Base-by-base conservation (phyloP, 345 rosid species). In the Lagerstroemia speciosa region DNA sequence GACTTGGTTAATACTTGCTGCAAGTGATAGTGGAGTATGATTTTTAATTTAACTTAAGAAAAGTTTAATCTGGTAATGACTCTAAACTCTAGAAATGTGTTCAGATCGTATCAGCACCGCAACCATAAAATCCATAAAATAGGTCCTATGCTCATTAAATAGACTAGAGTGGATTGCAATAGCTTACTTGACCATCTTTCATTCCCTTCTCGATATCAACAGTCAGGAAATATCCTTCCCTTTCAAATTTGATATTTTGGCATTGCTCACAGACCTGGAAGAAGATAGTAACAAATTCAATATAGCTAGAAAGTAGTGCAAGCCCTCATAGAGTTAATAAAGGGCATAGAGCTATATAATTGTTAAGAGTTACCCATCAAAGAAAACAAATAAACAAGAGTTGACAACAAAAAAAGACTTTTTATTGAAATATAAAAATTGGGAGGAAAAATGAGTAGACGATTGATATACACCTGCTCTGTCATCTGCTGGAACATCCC, bases 401-500 rank as follows among this genome's bases (percentile, higher is more conserved):
- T 19, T 41, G 33, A 3, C 17, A 36, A 38, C 2, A 36, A 1
- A 40, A 32, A 65, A 38, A 36, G 34, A 52, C 9, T 26, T 69
- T 20, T 37, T 6, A 34, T 61, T 38, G 14, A 19, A 37, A 36
- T 38, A 57, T 55, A 12, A 63, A 53, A 62, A 24, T 55, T 6
- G 33, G 5, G 29, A 24, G 3, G 22, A 9, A 33, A 43, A 38
- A 30, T 33, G 20, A 31, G 30, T 61, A 52, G 27, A 34, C 33
- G 43, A 60, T n/a, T 52, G 27, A 24, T 24, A 32, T 31, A 52
- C 75, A 91, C 99, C 98, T 88, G 89, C 71, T 95, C 97, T 32
- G 98, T 92, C 98, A 92, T 95, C 80, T 95, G 99, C 74, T 95
- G 99, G 81, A 90, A 95, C 98, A 95, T 95, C 69, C 99, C 98